Conservation (phyloP, 2,329 filamentous ascomycete species). For the Scytalidium lignicola region DNA sequence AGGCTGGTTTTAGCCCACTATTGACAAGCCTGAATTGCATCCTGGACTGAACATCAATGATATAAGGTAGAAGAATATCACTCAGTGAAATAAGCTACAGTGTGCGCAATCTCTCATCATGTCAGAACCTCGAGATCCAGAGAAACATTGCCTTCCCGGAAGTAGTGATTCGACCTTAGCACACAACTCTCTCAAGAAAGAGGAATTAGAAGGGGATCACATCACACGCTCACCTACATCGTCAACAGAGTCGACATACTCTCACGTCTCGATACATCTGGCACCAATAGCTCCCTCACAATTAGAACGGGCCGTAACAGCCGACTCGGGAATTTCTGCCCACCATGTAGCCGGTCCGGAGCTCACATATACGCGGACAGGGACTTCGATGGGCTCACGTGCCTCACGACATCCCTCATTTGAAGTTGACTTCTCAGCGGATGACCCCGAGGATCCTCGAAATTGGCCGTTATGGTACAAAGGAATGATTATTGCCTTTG, state of each 20-base stretch:
- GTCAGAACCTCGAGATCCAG: conserved; percentile 9
- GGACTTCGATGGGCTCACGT: conserved; percentile 39
- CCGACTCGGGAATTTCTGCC: conserved; percentile 32
- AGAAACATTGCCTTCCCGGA: conserved; percentile 13
- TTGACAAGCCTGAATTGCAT: not conserved
- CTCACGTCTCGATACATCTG: conserved; percentile 17
- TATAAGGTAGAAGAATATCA: not conserved
- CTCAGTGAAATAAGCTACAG: not conserved
- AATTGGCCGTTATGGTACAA: conserved; percentile 58
- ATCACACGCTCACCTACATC: not conserved
- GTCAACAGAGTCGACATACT: conserved; percentile 1
- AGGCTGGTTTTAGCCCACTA: not conserved
- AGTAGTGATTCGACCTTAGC: not conserved
- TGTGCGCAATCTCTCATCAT: conserved; percentile 6
- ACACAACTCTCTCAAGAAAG: not conserved
- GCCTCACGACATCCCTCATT: conserved; percentile 51
- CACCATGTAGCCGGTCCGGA: conserved; percentile 31
- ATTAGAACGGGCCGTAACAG: conserved; percentile 35
- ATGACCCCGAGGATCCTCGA: conserved; percentile 59
- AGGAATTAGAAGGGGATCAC: not conserved
- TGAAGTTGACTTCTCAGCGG: conserved; percentile 66
- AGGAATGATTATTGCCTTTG: conserved; percentile 28
- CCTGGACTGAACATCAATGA: not conserved
- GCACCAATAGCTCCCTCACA: conserved; percentile 25
- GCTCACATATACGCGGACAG: conserved; percentile 33